Percentiles rank a stretch among this genome's conserved stretches.
Evolutionary conservation across 2,329 filamentous ascomycete species (phyloP).

Genomic region (Epichloe baconii): DNA sequence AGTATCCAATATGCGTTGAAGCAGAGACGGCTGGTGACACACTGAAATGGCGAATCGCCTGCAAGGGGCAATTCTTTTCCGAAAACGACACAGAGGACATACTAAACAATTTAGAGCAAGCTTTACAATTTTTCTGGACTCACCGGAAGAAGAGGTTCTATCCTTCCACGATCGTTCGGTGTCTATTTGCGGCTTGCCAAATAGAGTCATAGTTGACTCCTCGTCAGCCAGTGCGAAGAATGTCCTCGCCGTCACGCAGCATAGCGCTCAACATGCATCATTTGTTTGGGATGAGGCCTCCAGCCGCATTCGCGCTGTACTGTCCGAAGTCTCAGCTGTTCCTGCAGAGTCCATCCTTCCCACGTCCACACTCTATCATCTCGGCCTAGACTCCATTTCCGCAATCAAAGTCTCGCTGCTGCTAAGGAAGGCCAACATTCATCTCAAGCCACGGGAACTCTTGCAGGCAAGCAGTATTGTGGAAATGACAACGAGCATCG

Average conservation of each 20-base stretch:
- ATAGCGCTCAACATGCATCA: not conserved
- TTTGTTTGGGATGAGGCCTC: slow-evolving; percentile 23
- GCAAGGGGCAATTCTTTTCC: slow-evolving; percentile 43
- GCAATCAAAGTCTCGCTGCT: slow-evolving; percentile 71
- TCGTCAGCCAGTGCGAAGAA: not conserved
- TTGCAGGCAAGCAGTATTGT: slow-evolving; percentile 50
- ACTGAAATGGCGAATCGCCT: slow-evolving; percentile 61
- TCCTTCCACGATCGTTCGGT: slow-evolving; percentile 36
- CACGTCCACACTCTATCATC: slow-evolving; percentile 59
- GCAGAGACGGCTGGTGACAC: slow-evolving; percentile 47
- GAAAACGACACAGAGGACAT: slow-evolving; percentile 33
- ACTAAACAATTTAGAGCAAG: slow-evolving; percentile 43
- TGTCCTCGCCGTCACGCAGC: not conserved
- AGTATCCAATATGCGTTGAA: slow-evolving; percentile 74
- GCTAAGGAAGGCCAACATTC: slow-evolving; percentile 49
- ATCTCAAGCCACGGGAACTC: slow-evolving; percentile 57
- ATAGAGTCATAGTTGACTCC: slow-evolving; percentile 4
- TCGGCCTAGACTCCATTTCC: slow-evolving; percentile 85
- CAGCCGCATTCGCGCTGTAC: slow-evolving; percentile 29
- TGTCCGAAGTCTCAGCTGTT: slow-evolving; percentile 48
- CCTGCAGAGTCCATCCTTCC: slow-evolving; percentile 43
- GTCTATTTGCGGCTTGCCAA: slow-evolving; percentile 52
- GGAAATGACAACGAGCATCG: slow-evolving; percentile 40
- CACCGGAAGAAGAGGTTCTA: slow-evolving; percentile 38
- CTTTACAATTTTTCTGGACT: slow-evolving; percentile 42